A percentile compares a stretch with the other conserved stretches of the same genome.
phyloP scores from a whole-genome alignment of 2,329 filamentous ascomycete species.

The Catunica adiposa region DNA sequence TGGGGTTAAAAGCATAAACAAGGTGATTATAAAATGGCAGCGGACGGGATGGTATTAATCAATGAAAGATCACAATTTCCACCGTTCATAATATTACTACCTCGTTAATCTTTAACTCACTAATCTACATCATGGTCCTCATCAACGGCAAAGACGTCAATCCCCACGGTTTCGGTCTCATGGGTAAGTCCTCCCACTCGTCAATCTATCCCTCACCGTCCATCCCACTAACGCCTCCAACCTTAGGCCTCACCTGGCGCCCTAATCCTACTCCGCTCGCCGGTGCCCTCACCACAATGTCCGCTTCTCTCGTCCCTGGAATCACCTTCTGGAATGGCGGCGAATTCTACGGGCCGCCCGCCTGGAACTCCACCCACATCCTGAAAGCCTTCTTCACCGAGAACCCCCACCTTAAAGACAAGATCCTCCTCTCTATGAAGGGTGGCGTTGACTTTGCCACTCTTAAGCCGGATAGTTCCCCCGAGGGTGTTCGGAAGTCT shows the following conservation, averaged over 20 bases:
- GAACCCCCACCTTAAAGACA: slow-evolving; percentile 46
- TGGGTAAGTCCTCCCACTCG: slow-evolving; percentile 25
- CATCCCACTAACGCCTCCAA: background rate
- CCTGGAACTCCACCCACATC: slow-evolving; percentile 41
- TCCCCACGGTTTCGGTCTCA: slow-evolving; percentile 36
- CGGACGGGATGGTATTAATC: too few relatives aligned
- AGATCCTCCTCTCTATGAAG: slow-evolving; percentile 47
- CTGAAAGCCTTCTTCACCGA: slow-evolving; percentile 45
- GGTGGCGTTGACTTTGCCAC: slow-evolving; percentile 29
- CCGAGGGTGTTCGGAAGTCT: slow-evolving; percentile 36
- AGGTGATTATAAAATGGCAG: too few relatives aligned
- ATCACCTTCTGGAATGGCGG: slow-evolving; percentile 44
- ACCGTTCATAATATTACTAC: background rate
- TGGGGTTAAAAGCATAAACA: too few relatives aligned
- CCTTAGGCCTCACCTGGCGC: slow-evolving; percentile 32
- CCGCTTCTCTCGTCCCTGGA: slow-evolving; percentile 30
- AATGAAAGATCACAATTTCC: too few relatives aligned
- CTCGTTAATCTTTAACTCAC: background rate
- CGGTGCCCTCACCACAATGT: slow-evolving; percentile 37
- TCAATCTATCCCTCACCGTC: background rate
- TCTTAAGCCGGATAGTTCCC: slow-evolving; percentile 32
- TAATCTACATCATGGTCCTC: slow-evolving; percentile 18
- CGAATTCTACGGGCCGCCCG: slow-evolving; percentile 46
- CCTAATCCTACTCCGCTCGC: slow-evolving; percentile 26
- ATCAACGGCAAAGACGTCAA: slow-evolving; percentile 31